These are phyloP conservation scores for Gleditsia sinensis DNA, from an alignment of 306 rosid species.

Conservation along the genomic window DNA sequence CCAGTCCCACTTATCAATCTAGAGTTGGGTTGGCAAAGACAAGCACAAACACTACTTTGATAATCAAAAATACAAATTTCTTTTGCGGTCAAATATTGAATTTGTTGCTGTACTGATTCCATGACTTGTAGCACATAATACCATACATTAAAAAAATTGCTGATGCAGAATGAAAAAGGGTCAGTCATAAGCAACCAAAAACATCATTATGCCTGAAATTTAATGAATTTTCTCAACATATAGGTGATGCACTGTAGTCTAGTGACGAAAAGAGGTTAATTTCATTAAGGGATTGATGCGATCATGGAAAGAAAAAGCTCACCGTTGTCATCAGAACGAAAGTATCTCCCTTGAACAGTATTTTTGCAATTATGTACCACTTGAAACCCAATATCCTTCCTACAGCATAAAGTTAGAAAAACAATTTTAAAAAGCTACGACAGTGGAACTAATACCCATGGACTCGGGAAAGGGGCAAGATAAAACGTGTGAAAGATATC, in stretches of 20 bases:
- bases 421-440: neutral
- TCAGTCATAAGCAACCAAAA: neutral
- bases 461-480: neutral
- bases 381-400: slow-evolving; percentile 69
- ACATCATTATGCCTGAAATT: neutral
- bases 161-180: neutral
- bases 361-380: slow-evolving; percentile 48
- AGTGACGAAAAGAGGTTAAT: neutral
- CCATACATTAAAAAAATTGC: neutral
- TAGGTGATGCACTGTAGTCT: neutral
- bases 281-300: neutral
- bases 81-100: neutral
- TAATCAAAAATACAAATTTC: neutral
- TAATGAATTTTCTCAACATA: neutral
- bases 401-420: slow-evolving; percentile 1
- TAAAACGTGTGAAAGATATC: neutral
- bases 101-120: neutral
- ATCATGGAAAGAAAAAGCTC: slow-evolving; percentile 6
- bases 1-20: neutral
- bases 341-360: slow-evolving; percentile 89
- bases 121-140: neutral
- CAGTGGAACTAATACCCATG: neutral
- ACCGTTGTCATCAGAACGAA: slow-evolving; percentile 82
- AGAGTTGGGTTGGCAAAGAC: neutral
- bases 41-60: neutral